A percentile compares a stretch with the other conserved stretches of the same genome.
phyloP scores from a whole-genome alignment of 106 monocot genomes.

The Dioscorea zingiberensis region DNA sequence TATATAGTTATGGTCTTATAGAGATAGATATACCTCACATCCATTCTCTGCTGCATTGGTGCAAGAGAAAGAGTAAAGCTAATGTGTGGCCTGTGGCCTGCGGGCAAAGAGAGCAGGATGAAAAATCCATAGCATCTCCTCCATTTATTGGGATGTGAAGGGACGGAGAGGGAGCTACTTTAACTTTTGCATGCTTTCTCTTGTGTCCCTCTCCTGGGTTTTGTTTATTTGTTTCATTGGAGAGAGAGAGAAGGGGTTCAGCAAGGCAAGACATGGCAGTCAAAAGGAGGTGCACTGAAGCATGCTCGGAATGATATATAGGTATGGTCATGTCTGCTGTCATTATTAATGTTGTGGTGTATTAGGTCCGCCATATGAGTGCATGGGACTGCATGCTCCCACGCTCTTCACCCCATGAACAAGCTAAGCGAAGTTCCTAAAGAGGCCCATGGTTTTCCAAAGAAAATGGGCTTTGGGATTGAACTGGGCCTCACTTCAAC shows the following conservation, averaged over 20 bases:
- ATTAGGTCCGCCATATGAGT: neutral
- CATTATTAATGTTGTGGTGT: neutral
- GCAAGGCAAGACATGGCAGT: slow-evolving; percentile 15
- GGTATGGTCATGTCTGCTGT: slow-evolving; percentile 1
- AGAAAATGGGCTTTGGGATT: slow-evolving; percentile 1
- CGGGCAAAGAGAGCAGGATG: neutral
- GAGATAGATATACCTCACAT: neutral
- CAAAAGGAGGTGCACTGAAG: slow-evolving; percentile 4
- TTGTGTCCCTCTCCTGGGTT: neutral
- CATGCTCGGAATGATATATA: slow-evolving; percentile 9
- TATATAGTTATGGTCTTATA: slow-evolving; percentile 3
- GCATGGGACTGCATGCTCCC: slow-evolving; percentile 9
- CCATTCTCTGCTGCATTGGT: slow-evolving; percentile 21
- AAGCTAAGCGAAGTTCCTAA: no score
- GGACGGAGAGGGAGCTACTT: slow-evolving; percentile 5
- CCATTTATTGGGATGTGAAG: slow-evolving; percentile 4
- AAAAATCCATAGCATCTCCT: neutral
- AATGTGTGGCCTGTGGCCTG: neutral
- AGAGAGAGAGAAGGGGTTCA: neutral
- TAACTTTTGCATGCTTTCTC: slow-evolving; percentile 4
- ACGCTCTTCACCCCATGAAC: slow-evolving; percentile 20
- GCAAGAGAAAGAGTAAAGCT: slow-evolving; percentile 25
- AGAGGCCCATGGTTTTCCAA: neutral
- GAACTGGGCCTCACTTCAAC: neutral
- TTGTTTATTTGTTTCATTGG: neutral